A percentile compares a stretch with the other conserved stretches of the same genome.
Evolutionary conservation across 768 basidiomycete species (phyloP).

Genomic region (Pholiota molesta): DNA sequence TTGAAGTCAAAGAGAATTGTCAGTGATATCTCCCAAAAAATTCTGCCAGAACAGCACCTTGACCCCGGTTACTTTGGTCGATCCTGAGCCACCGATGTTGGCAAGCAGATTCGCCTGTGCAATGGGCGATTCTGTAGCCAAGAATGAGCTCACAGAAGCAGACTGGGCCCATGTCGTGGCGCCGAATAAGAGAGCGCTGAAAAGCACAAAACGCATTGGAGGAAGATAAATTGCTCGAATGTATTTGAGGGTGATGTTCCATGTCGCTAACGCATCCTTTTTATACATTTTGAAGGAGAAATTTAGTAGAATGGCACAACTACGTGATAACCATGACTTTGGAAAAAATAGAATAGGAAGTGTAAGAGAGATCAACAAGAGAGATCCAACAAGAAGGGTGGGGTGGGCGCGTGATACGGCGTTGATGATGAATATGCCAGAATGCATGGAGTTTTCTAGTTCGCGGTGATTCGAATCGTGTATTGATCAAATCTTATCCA

Average conservation of each 20-base stretch:
- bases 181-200: slow-evolving; percentile 28
- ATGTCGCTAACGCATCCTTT: not conserved
- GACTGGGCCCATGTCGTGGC: slow-evolving; percentile 28
- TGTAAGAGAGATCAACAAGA: slow-evolving; percentile 1
- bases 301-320: not conserved
- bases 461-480: not conserved
- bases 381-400: slow-evolving; percentile 3
- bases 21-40: not conserved
- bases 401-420: not conserved
- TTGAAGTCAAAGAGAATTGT: slow-evolving; percentile 26
- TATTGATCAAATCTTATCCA: not conserved
- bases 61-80: slow-evolving; percentile 51
- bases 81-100: slow-evolving; percentile 63
- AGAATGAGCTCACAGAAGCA: slow-evolving; percentile 47
- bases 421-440: not conserved
- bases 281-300: slow-evolving; percentile 4
- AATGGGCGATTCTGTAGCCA: slow-evolving; percentile 52
- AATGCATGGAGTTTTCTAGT: not conserved
- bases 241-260: not conserved
- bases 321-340: not conserved
- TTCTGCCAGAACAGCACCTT: slow-evolving; percentile 25
- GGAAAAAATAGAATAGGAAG: not conserved
- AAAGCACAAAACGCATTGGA: slow-evolving; percentile 34
- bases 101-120: slow-evolving; percentile 65
- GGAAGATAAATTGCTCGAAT: not conserved